These are phyloP conservation scores for Penicillium dipodomyicola DNA, from an alignment of 495 filamentous ascomycete genomes.

Conservation along the genomic window DNA sequence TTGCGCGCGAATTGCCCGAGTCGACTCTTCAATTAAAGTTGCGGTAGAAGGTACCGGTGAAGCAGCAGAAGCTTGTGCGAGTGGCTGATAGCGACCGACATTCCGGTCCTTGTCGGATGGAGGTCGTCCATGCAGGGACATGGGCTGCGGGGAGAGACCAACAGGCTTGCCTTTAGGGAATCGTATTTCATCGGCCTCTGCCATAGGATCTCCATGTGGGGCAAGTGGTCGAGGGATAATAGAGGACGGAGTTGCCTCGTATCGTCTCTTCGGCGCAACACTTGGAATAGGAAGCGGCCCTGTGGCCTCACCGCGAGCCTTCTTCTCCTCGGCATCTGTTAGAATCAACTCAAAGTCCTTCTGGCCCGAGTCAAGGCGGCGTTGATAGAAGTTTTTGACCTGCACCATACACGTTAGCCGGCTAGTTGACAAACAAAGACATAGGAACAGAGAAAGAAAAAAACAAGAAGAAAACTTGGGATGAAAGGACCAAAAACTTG, in stretches of 20 bases:
- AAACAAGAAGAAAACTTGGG: not conserved
- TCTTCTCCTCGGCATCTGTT: slow-evolving; percentile 67
- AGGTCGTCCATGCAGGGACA: slow-evolving; percentile 32
- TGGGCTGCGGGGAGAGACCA: slow-evolving; percentile 35
- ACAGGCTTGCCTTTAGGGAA: slow-evolving; percentile 44
- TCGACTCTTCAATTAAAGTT: slow-evolving; percentile 33
- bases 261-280: slow-evolving; percentile 59
- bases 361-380: slow-evolving; percentile 68
- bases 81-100: slow-evolving; percentile 38
- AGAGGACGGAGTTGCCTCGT: slow-evolving; percentile 53
- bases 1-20: slow-evolving; percentile 33
- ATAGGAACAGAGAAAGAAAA: not conserved
- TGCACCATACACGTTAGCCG: slow-evolving; percentile 43
- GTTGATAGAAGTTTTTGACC: slow-evolving; percentile 90
- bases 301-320: slow-evolving; percentile 63
- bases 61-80: slow-evolving; percentile 45
- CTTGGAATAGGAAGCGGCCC: slow-evolving; percentile 63
- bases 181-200: slow-evolving; percentile 54
- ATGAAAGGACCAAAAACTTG: not conserved
- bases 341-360: slow-evolving; percentile 68
- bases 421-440: not conserved
- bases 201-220: slow-evolving; percentile 51
- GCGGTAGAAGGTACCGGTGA: slow-evolving; percentile 29
- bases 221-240: slow-evolving; percentile 60
- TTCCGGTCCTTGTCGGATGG: slow-evolving; percentile 39